Evolutionary conservation across 768 basidiomycete genomes (phyloP).

Genomic region (Basidioascus undulatus): DNA sequence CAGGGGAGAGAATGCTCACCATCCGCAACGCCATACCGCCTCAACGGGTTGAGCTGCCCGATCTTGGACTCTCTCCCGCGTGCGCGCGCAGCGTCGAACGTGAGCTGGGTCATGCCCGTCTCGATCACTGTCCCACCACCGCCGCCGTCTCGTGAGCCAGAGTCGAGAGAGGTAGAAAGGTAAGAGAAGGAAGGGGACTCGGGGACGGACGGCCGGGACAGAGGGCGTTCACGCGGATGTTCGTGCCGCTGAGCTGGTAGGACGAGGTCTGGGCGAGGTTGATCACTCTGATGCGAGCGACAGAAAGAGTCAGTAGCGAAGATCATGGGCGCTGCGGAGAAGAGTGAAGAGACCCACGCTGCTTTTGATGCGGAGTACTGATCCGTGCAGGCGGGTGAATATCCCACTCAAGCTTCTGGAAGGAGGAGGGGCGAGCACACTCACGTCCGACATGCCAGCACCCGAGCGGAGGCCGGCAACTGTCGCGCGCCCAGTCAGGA

Average conservation of each 20-base stretch:
- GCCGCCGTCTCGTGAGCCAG: no score
- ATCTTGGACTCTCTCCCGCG: conserved; percentile 52
- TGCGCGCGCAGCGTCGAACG: conserved; percentile 52
- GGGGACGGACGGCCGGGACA: neutral
- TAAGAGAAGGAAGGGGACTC: neutral
- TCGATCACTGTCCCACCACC: no score
- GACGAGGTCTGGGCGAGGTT: conserved; percentile 61
- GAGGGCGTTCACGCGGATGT: conserved; percentile 54
- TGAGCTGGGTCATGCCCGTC: conserved; percentile 64
- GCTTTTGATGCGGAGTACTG: conserved; percentile 34
- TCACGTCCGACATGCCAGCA: no score
- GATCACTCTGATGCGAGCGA: conserved; percentile 35
- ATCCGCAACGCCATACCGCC: conserved; percentile 57
- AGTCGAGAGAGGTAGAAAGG: neutral
- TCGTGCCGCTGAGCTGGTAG: conserved; percentile 53
- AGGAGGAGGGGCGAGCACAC: no score
- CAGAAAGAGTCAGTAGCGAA: neutral
- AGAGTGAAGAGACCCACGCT: conserved; percentile 32
- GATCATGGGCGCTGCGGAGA: neutral
- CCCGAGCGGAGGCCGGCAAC: conserved; percentile 66
- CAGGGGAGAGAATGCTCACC: conserved; percentile 23
- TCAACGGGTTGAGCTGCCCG: conserved; percentile 61
- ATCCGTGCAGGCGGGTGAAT: no score
- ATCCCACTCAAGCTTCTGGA: no score
- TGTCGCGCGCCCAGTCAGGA: conserved; percentile 13